These are phyloP conservation scores for Pisolithus marmoratus DNA, from an alignment of 768 basidiomycete genomes.

Conservation along the genomic window DNA sequence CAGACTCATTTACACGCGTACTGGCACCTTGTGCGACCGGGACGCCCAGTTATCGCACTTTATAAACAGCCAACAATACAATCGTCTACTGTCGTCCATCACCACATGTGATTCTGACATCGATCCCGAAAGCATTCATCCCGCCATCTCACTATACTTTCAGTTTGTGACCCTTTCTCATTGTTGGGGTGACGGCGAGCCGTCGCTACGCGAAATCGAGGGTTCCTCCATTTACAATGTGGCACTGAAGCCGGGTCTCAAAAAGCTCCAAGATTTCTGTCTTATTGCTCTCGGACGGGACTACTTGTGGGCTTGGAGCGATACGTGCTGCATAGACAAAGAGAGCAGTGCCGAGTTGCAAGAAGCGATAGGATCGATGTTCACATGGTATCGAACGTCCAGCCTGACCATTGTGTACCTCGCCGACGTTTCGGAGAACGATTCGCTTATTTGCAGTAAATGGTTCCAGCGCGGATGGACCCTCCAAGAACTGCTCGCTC, in stretches of 20 bases:
- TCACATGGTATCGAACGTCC: slow-evolving; percentile 1
- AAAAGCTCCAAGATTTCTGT: slow-evolving; percentile 1
- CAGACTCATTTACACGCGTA: no score
- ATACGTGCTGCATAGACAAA: slow-evolving; percentile 4
- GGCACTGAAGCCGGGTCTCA: neutral
- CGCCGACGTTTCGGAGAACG: neutral
- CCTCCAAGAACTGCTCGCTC: slow-evolving; percentile 4
- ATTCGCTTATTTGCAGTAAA: neutral
- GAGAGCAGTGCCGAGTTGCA: slow-evolving; percentile 1
- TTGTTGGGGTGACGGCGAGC: neutral
- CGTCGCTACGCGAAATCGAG: neutral
- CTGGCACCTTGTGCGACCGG: no score
- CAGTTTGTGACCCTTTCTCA: slow-evolving; percentile 1
- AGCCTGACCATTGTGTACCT: slow-evolving; percentile 1
- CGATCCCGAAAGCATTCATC: neutral
- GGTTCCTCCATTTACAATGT: neutral
- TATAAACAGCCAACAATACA: neutral
- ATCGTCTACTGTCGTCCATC: neutral
- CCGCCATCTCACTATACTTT: neutral
- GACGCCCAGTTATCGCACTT: neutral
- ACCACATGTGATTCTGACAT: neutral
- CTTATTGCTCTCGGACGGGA: neutral
- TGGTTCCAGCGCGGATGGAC: slow-evolving; percentile 4
- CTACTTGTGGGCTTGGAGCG: slow-evolving; percentile 1
- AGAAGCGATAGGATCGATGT: slow-evolving; percentile 1